Percentiles rank a stretch among this genome's conserved stretches.
Evolutionary conservation across 1,284 basidiomycete genomes (phyloP).

Genomic region (Heterobasidion annosum): DNA sequence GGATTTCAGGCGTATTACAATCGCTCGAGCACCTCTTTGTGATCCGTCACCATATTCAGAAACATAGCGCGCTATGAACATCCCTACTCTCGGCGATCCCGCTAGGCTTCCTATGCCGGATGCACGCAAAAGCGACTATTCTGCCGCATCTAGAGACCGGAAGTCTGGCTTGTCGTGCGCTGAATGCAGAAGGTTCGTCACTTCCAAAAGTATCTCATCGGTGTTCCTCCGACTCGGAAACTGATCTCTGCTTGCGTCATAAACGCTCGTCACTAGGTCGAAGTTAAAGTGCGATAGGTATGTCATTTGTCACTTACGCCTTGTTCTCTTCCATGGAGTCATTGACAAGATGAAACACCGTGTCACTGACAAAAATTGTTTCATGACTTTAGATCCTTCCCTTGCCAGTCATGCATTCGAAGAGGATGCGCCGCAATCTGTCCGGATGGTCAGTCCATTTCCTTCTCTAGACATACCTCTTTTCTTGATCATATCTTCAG

Average conservation of each 20-base stretch:
- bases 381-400: conserved; percentile 27
- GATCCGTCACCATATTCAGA: background rate
- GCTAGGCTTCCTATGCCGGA: background rate
- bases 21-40: too few relatives aligned
- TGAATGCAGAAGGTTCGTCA: conserved; percentile 37
- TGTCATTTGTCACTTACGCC: background rate
- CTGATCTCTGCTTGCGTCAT: conserved; percentile 1
- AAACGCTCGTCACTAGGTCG: conserved; percentile 24
- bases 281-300: conserved; percentile 48
- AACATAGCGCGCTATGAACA: background rate
- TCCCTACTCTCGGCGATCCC: background rate
- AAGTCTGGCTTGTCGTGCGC: conserved; percentile 32
- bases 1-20: too few relatives aligned
- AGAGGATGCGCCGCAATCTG: conserved; percentile 44
- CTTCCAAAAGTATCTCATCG: background rate
- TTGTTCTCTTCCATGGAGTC: background rate
- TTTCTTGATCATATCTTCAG: conserved; percentile 16
- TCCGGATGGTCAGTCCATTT: conserved; percentile 31
- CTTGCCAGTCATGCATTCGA: conserved; percentile 44
- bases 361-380: background rate
- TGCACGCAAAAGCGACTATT: background rate
- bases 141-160: conserved; percentile 10
- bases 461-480: background rate
- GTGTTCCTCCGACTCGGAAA: background rate
- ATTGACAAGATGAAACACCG: too few relatives aligned